Conservation (phyloP, 306 rosid species). For the Fagus sylvatica region DNA sequence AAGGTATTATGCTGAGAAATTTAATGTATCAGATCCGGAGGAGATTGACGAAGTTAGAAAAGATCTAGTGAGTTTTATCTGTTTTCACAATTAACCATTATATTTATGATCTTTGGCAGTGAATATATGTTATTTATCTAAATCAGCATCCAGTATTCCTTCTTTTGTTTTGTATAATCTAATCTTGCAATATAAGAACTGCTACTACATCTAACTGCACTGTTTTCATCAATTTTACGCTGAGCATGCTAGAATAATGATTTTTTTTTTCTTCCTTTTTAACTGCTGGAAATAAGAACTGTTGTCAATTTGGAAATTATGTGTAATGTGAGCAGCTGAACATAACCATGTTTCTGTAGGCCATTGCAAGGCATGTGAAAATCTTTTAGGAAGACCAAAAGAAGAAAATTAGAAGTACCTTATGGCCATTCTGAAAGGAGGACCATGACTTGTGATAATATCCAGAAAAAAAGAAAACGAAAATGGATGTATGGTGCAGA, state of each 20-base stretch:
- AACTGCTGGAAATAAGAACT: not conserved
- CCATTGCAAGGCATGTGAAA: not conserved
- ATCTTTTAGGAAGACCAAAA: not conserved
- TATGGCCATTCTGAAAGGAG: not conserved
- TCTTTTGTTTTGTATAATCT: not conserved
- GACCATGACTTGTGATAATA: not conserved
- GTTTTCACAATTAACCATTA: not conserved
- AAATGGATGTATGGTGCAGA: not conserved
- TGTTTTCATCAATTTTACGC: not conserved
- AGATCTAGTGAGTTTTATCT: conserved; percentile 46
- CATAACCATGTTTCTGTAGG: not conserved
- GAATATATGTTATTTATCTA: not conserved
- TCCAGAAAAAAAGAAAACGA: not conserved
- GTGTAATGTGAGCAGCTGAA: not conserved
- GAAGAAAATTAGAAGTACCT: not conserved
- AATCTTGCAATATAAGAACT: not conserved
- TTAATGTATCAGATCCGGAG: conserved; percentile 53
- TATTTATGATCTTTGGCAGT: not conserved
- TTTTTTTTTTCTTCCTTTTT: not conserved
- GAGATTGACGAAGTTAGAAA: conserved; percentile 63
- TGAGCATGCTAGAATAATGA: not conserved
- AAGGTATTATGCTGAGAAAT: conserved; percentile 92
- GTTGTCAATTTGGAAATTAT: not conserved
- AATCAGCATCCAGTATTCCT: not conserved
- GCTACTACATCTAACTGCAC: not conserved